phyloP scores from a whole-genome alignment of 2,329 filamentous ascomycete genomes.

The Cadophora malorum region DNA sequence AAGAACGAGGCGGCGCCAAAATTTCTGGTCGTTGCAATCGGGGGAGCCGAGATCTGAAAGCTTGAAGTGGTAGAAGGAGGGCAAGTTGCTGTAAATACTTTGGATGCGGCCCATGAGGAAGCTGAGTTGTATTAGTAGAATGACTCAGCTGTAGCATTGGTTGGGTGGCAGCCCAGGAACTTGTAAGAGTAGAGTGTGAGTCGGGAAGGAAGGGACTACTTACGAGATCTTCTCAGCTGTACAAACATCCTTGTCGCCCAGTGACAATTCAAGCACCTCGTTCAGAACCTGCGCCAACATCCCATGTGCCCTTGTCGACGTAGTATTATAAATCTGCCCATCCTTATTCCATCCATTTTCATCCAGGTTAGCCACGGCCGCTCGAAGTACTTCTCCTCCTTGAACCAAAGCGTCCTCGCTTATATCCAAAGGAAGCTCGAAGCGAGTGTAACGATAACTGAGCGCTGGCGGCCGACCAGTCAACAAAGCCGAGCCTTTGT shows the following conservation, averaged over 20 bases:
- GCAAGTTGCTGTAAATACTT: slow-evolving; percentile 48
- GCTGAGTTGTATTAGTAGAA: slow-evolving; percentile 25
- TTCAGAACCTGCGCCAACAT: slow-evolving; percentile 59
- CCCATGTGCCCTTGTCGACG: slow-evolving; percentile 53
- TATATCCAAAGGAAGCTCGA: slow-evolving; percentile 61
- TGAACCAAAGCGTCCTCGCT: slow-evolving; percentile 56
- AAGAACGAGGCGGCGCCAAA: slow-evolving; percentile 53
- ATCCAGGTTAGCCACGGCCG: slow-evolving; percentile 52
- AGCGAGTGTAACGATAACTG: slow-evolving; percentile 58
- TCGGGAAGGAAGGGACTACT: background rate
- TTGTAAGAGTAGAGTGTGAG: background rate
- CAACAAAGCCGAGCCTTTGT: slow-evolving; percentile 59
- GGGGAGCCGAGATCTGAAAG: slow-evolving; percentile 50
- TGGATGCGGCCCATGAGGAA: slow-evolving; percentile 39
- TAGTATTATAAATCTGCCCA: slow-evolving; percentile 52
- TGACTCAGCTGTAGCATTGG: background rate
- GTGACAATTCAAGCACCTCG: slow-evolving; percentile 63
- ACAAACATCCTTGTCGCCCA: slow-evolving; percentile 36
- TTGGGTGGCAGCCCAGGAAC: background rate
- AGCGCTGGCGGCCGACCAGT: slow-evolving; percentile 61
- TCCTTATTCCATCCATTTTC: slow-evolving; percentile 58
- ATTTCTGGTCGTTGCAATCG: slow-evolving; percentile 47
- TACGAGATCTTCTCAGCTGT: slow-evolving; percentile 37
- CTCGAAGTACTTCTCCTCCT: slow-evolving; percentile 48
- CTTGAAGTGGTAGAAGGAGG: slow-evolving; percentile 46